phyloP scores from a whole-genome alignment of 2,329 filamentous ascomycete genomes.

The Talaromyces islandicus region DNA sequence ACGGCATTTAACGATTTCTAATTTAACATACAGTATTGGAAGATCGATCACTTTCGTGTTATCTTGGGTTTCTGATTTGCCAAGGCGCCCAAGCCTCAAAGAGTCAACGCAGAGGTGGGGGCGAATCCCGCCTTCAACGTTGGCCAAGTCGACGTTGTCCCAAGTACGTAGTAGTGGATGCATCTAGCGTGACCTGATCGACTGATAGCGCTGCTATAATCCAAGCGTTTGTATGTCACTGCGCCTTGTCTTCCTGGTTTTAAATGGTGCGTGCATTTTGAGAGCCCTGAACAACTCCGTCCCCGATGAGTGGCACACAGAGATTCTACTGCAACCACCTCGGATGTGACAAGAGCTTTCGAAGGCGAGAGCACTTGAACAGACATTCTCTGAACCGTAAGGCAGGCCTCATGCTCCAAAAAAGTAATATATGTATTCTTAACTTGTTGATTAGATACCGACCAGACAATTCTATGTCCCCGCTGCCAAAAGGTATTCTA shows the following conservation, averaged over 20 bases:
- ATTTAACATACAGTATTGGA: too few species aligned
- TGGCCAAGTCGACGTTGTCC: neutral
- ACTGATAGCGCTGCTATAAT: neutral
- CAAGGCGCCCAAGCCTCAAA: neutral
- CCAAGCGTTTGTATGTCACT: neutral
- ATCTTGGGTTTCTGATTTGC: too few species aligned
- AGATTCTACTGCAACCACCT: neutral
- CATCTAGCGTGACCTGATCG: neutral
- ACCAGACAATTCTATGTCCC: neutral
- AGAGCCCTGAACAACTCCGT: neutral
- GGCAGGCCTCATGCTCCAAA: neutral
- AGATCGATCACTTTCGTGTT: too few species aligned
- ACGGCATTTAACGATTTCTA: too few species aligned
- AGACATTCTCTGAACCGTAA: neutral
- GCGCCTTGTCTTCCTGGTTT: neutral
- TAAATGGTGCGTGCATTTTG: neutral
- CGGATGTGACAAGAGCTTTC: constrained; percentile 1
- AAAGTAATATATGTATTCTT: neutral
- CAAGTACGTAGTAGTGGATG: neutral
- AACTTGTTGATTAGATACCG: neutral
- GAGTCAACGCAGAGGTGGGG: neutral
- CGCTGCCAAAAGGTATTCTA: neutral
- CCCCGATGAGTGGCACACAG: neutral
- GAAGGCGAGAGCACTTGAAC: neutral
- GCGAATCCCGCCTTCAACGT: neutral